Evolutionary conservation across 805 yeast genomes (phyloP).

Genomic region (Yamadazyma tumulicola): DNA sequence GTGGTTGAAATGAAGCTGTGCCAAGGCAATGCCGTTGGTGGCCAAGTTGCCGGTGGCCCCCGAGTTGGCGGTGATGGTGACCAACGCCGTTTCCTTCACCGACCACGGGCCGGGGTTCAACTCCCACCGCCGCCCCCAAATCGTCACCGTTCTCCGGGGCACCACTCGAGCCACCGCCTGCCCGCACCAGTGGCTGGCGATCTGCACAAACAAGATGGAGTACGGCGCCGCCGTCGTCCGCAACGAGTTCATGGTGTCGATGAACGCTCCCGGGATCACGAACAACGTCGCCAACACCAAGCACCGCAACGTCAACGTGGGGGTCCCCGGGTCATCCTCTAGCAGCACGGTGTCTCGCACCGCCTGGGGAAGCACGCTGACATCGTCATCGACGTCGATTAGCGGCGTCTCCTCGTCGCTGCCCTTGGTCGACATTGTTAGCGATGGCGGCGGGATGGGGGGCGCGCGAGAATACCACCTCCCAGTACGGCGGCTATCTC

Average conservation of each 20-base stretch:
- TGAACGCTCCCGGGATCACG: slow-evolving; percentile 40
- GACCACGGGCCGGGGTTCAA: slow-evolving; percentile 57
- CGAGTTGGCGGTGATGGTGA: slow-evolving; percentile 49
- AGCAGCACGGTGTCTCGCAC: slow-evolving; percentile 36
- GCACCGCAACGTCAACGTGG: slow-evolving; percentile 35
- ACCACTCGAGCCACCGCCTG: slow-evolving; percentile 40
- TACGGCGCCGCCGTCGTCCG: slow-evolving; percentile 48
- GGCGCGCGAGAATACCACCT: too few relatives aligned
- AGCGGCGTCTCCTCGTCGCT: not conserved
- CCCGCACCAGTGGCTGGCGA: slow-evolving; percentile 46
- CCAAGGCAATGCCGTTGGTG: slow-evolving; percentile 44
- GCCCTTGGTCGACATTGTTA: too few relatives aligned
- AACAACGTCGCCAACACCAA: slow-evolving; percentile 31
- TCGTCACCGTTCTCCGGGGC: slow-evolving; percentile 25
- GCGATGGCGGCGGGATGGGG: too few relatives aligned
- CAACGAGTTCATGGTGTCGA: slow-evolving; percentile 40
- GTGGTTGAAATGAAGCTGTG: slow-evolving; percentile 41
- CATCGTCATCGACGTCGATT: slow-evolving; percentile 15
- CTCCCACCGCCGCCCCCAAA: slow-evolving; percentile 19
- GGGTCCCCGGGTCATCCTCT: slow-evolving; percentile 37
- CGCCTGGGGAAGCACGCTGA: slow-evolving; percentile 25
- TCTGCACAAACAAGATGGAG: slow-evolving; percentile 50
- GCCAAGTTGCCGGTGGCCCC: slow-evolving; percentile 53
- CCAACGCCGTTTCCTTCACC: slow-evolving; percentile 50
- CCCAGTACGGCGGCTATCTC: too few relatives aligned